Conservation (phyloP, 148 eudicot genomes). For the Chenopodium quinoa region DNA sequence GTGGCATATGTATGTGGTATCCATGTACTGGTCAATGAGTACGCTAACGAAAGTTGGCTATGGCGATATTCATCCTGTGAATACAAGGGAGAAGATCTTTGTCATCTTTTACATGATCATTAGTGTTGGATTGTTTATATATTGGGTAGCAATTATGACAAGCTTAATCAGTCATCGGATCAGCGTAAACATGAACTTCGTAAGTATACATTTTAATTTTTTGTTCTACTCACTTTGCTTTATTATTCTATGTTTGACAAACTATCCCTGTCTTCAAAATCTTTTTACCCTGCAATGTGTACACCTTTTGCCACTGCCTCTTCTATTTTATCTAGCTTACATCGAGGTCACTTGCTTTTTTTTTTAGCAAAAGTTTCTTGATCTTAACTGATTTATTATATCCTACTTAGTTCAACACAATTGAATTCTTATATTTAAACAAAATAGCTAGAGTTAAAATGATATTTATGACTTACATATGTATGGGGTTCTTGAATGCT, state of each 20-base stretch:
- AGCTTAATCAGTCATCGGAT: slow-evolving; percentile 76
- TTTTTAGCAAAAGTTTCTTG: too few relatives aligned
- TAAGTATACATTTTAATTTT: slow-evolving; percentile 35
- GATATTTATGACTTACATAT: too few relatives aligned
- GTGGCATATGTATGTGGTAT: slow-evolving; percentile 50
- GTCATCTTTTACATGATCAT: slow-evolving; percentile 70
- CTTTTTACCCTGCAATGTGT: too few relatives aligned
- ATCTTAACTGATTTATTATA: too few relatives aligned
- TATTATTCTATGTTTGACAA: too few relatives aligned
- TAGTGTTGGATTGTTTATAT: slow-evolving; percentile 69
- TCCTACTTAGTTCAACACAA: too few relatives aligned
- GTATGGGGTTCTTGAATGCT: not conserved
- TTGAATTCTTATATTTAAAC: not conserved
- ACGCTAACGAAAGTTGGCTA: slow-evolving; percentile 76
- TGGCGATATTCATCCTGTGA: slow-evolving; percentile 83
- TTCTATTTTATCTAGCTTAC: too few relatives aligned
- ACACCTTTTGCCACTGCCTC: too few relatives aligned
- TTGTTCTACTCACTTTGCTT: too few relatives aligned
- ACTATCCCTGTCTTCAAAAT: too few relatives aligned
- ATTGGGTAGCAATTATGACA: slow-evolving; percentile 90
- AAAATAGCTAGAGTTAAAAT: too few relatives aligned
- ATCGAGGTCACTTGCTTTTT: too few relatives aligned
- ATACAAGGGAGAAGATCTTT: slow-evolving; percentile 64
- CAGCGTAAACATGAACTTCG: slow-evolving; percentile 64
- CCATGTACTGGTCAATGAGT: slow-evolving; percentile 85